Conservation (phyloP, 2,329 filamentous ascomycete genomes). For the Aspergillus chevalieri region DNA sequence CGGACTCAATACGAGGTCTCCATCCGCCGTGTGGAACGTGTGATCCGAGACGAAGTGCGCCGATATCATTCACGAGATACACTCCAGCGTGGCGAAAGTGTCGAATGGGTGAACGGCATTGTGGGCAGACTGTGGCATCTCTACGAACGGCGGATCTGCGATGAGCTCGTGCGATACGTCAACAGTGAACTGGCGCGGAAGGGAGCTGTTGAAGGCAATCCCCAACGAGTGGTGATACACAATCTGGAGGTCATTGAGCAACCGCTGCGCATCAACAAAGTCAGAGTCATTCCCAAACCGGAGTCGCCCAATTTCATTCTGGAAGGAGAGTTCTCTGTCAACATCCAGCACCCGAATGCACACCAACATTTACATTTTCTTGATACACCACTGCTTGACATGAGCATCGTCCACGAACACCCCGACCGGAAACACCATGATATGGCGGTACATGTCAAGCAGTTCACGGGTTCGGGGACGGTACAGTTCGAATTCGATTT, state of each 20-base stretch:
- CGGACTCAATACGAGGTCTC: conserved; percentile 9
- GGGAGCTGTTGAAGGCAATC: neutral
- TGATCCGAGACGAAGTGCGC: conserved; percentile 8
- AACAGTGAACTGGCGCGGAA: conserved; percentile 9
- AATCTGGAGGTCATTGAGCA: conserved; percentile 8
- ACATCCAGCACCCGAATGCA: conserved; percentile 4
- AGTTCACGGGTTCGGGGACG: conserved; percentile 6
- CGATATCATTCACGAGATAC: conserved; percentile 9
- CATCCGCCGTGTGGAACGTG: conserved; percentile 7
- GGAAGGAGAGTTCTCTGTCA: conserved; percentile 7
- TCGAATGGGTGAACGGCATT: conserved; percentile 10
- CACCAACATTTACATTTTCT: conserved; percentile 4
- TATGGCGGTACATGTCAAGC: conserved; percentile 8
- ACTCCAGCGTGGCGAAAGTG: conserved; percentile 7
- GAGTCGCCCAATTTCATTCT: conserved; percentile 10
- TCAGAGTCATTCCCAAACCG: conserved; percentile 2
- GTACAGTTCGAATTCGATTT: conserved; percentile 11
- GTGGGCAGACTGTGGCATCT: conserved; percentile 11
- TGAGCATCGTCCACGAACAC: conserved; percentile 8
- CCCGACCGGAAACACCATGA: conserved; percentile 6
- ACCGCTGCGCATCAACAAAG: conserved; percentile 7
- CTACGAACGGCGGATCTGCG: conserved; percentile 9
- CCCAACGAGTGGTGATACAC: conserved; percentile 9
- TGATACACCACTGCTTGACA: conserved; percentile 7
- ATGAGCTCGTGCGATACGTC: conserved; percentile 9